Conservation (phyloP, 352 stramenopile species). For the Pythium rishiriense region DNA sequence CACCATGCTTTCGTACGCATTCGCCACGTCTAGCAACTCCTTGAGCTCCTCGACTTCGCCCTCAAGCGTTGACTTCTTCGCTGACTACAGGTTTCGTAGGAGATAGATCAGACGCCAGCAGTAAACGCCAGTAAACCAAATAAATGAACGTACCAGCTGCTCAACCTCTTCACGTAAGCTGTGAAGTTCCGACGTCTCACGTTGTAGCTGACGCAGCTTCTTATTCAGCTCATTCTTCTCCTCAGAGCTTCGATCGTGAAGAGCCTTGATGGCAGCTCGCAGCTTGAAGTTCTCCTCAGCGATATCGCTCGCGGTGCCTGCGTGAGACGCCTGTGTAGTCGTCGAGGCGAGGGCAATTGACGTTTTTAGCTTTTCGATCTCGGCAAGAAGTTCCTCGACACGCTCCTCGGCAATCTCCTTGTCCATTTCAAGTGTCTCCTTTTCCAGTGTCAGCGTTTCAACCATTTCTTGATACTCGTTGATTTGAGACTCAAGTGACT, state of each 20-base stretch:
- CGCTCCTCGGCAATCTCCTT: conserved; percentile 88
- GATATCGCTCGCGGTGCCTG: conserved; percentile 38
- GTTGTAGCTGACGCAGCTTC: conserved; percentile 72
- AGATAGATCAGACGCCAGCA: not conserved
- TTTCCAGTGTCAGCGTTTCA: conserved; percentile 84
- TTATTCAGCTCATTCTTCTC: conserved; percentile 85
- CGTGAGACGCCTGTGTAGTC: conserved; percentile 43
- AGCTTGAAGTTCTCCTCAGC: conserved; percentile 85
- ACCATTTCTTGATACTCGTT: conserved; percentile 81
- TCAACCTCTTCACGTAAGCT: conserved; percentile 72
- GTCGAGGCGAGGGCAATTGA: conserved; percentile 49
- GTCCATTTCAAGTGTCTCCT: conserved; percentile 88
- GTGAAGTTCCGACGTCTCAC: conserved; percentile 69
- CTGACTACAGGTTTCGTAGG: conserved; percentile 31
- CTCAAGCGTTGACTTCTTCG: conserved; percentile 57
- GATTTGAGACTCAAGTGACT: conserved; percentile 64
- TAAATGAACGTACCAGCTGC: conserved; percentile 44
- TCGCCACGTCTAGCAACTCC: conserved; percentile 82
- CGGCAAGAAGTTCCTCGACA: conserved; percentile 66
- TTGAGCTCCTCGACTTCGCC: conserved; percentile 83
- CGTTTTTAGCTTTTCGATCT: conserved; percentile 78
- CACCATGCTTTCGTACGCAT: conserved; percentile 88
- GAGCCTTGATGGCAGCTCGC: conserved; percentile 73
- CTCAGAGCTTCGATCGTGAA: conserved; percentile 75
- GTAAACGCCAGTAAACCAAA: not conserved